Base-by-base conservation (phyloP, 2,329 filamentous ascomycete genomes). In the Fusarium cicatricum region DNA sequence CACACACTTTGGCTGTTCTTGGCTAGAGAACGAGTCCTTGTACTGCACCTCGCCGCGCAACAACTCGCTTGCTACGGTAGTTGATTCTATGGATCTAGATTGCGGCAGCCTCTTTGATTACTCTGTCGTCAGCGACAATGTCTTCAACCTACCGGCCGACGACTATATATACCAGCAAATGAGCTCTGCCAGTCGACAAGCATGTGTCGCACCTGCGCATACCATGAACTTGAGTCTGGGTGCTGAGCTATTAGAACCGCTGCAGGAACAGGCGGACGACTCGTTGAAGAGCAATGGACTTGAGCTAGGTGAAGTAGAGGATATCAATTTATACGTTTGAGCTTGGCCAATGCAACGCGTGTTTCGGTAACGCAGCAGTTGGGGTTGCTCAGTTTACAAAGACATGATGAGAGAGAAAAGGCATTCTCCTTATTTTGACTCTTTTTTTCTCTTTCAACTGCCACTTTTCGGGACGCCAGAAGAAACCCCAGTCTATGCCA, bases 401-500 rank as follows among this genome's bases (percentile, higher is more conserved):
- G 28, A 31, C 10, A 31, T 11, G 28, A 31, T 14, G 28, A 31
- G 12, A 32, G 11, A 32, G 12, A 32, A 14, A n/a, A 10, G 12
- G 12, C 4, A 9, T 26, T 10, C 6, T 26, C 29, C 12, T 32
- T 32, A n/a, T 32, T 32, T 31, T 32, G 29, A 14, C 11, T 32
- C 12, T 32, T n/a, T 32, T 31, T n/a, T 32, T 32, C 29, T 32
- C 55, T 52, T 56, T 64, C 39, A 46, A 55, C 46, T 57, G 40
- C 60, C 42, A 57, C 51, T 63, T 45, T 63, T 62, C 46, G 34
- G 31, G 59, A 61, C 58, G 60, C 60, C 60, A 63, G 36, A 55
- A 47, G 39, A 42, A 63, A 63, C 55, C 51, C 60, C 45, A 56
- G 28, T 62, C 60, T 62, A 63, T 62, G 36, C 51, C 55, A 43